Evolutionary conservation across 306 rosid species (phyloP).

Genomic region (Acacia crassicarpa): DNA sequence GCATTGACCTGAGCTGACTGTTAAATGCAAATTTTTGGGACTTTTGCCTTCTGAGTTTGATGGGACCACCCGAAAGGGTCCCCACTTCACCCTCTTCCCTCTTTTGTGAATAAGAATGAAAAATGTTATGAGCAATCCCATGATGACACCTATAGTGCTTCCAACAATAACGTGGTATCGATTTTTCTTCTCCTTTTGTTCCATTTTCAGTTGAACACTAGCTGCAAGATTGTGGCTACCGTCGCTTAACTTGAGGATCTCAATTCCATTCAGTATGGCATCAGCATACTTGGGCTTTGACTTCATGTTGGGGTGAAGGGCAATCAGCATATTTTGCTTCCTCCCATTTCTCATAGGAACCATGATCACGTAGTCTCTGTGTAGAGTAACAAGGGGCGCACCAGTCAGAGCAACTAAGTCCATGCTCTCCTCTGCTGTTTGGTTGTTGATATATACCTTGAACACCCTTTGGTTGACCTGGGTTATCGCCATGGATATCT

Average conservation of each 20-base stretch:
- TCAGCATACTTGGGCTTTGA: conserved; percentile 35
- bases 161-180: background rate
- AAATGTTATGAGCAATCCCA: conserved; percentile 4
- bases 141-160: conserved; percentile 20
- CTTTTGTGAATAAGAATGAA: conserved; percentile 10
- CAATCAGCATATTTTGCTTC: conserved; percentile 29
- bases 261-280: conserved; percentile 47
- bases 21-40: conserved; percentile 21
- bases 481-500: conserved; percentile 29
- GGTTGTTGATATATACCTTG: conserved; percentile 42
- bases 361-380: conserved; percentile 41
- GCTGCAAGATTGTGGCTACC: conserved; percentile 33
- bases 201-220: conserved; percentile 19
- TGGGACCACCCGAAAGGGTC: background rate
- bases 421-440: conserved; percentile 40
- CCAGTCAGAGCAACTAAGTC: conserved; percentile 37
- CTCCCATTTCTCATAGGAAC: conserved; percentile 24
- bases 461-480: conserved; percentile 40
- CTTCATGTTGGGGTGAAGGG: conserved; percentile 39
- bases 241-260: conserved; percentile 47
- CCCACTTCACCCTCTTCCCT: conserved; percentile 7
- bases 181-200: conserved; percentile 8
- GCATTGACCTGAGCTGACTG: conserved; percentile 26
- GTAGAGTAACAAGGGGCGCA: conserved; percentile 15
- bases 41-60: background rate